phyloP scores from a whole-genome alignment of 2,329 filamentous ascomycete genomes.

The Colletotrichum sp. region DNA sequence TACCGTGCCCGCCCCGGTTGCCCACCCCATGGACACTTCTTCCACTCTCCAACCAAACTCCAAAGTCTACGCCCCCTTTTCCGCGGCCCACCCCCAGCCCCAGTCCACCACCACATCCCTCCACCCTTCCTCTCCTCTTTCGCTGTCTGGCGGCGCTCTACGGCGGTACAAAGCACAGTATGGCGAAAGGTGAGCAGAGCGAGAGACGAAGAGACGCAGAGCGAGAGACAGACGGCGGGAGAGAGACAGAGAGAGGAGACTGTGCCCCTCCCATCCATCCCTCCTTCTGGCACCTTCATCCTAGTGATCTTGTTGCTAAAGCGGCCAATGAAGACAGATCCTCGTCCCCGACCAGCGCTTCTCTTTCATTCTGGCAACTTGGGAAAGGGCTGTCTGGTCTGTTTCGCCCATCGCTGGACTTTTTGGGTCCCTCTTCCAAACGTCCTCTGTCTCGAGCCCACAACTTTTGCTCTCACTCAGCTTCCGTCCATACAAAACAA shows the following conservation, averaged over 20 bases:
- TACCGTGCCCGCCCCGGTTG: neutral
- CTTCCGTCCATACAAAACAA: neutral
- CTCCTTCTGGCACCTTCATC: conserved; percentile 16
- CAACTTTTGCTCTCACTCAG: conserved; percentile 14
- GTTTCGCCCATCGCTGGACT: conserved; percentile 16
- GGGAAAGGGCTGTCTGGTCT: conserved; percentile 14
- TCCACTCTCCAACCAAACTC: neutral
- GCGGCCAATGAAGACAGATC: conserved; percentile 4
- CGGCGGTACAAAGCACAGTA: neutral
- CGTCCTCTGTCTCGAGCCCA: conserved; percentile 16
- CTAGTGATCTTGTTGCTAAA: conserved; percentile 4
- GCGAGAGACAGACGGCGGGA: neutral
- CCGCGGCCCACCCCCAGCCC: neutral
- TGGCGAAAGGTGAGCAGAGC: neutral
- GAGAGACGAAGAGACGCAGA: neutral
- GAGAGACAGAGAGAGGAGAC: neutral
- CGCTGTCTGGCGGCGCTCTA: neutral
- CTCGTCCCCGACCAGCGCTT: conserved; percentile 20
- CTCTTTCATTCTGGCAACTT: conserved; percentile 5
- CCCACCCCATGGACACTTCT: neutral
- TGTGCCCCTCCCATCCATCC: conserved; percentile 14
- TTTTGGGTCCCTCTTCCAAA: conserved; percentile 5
- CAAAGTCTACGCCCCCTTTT: neutral
- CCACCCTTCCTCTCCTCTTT: conserved; percentile 7
- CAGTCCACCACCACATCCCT: neutral